Base-by-base conservation (phyloP, 1,139 yeast genomes). In the Candida sp. region DNA sequence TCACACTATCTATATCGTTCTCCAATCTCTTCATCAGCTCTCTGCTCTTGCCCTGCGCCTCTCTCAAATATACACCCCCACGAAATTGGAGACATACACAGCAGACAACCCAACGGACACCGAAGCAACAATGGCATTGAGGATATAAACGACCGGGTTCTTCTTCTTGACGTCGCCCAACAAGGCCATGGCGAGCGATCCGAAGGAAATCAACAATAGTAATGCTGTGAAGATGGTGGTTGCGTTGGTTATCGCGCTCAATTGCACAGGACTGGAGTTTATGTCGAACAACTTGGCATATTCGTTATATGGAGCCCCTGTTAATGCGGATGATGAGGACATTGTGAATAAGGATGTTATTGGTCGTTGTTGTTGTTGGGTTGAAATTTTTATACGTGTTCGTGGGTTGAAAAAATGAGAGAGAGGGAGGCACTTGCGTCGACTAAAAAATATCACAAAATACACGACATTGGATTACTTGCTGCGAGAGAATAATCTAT, bases 11-110 rank as follows among this genome's bases (percentile, higher is more conserved):
- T 33, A 33, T 33, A 33, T n/a, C 5, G 12, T 6, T 11, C 17
- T 17, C 17, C 17, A 17, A 17, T 17, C 17, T 17, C 17, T 17
- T 17, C 17, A 17, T 17, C n/a, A n/a, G n/a, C n/a, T n/a, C n/a
- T n/a, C n/a, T n/a, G 12, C 22, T 12, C 23, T 34, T 34, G 17
- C 17, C 9, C 7, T 17, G 4, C 7, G 22, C 38, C 38, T 12
- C 31, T 34, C 7, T 42, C 60, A 77, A 49, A 76, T 69, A 57
- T 76, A 75, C 4, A 77, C 81, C 30, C 81, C 81, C 43, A 76
- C 77, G 54, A 66, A 73, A 61, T 77, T 77, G 50, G 78, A 67
- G 28, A 75, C 66, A 58, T 70, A 68, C 17, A 76, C 63, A 9
- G 76, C 63, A 11, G 77, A 69, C 49, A 72, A 66, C 1, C 78